Base-by-base conservation (phyloP, 768 basidiomycete genomes). In the Paxillus involutus region DNA sequence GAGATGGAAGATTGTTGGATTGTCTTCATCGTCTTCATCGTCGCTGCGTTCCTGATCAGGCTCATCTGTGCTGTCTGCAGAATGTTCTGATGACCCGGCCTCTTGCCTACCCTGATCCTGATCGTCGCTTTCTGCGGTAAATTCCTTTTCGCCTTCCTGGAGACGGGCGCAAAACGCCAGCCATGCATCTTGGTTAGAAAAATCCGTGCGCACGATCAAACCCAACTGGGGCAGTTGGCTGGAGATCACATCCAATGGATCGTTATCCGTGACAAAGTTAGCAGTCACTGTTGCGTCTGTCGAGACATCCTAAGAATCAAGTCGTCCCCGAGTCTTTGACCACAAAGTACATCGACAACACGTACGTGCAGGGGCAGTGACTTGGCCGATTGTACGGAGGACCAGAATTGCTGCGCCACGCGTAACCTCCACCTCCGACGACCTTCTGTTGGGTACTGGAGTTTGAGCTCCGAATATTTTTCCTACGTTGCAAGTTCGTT, bases 161-260 rank as follows among this genome's bases (percentile, higher is more conserved):
- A 92, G 71, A 53, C 75, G 75, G 5, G 64, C 58, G 52, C 66
- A 70, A 67, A 91, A 89, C 0, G 67, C 56, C 12, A 71, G 63
- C 89, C 89, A 91, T 1, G 88, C 81, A 7, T 73, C 71, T 33
- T 90, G 86, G 63, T 88, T 70, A 9, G 82, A 76, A 65, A 79
- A 91, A 61, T 91, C 88, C 10, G 89, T 86, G 37, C 90, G 83
- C n/a, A 91, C 64, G 44, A 91, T 64, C 54, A 91, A 61, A 13
- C 88, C 88, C 40, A 83, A 61, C 52, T 81, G 80, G 1, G 75
- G 75, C 7, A 71, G 76, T 21, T 81, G 75, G 19, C 72, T 66
- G 32, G 80, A 58, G 47, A 73, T 57, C 11, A 63, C 64, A 65
- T 89, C 86, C 55, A 80, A 63, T 2, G 80, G 80, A 67, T 89